Conservation (phyloP, 2,329 filamentous ascomycete species). For the Podosphaera leucotricha region DNA sequence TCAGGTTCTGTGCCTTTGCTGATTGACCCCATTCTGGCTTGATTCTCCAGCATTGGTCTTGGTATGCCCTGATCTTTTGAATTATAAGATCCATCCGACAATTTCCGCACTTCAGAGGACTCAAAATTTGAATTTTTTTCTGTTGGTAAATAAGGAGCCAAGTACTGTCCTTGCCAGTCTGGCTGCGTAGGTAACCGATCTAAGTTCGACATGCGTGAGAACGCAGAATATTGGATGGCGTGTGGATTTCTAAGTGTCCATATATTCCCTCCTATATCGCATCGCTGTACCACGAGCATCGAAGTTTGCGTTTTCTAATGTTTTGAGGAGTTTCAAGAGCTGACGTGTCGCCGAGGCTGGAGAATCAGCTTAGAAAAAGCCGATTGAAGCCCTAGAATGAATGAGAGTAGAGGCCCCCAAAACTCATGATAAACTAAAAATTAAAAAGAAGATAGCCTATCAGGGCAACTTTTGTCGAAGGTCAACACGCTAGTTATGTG, state of each 20-base stretch:
- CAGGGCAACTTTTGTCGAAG: not conserved
- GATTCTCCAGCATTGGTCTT: constrained; percentile 11
- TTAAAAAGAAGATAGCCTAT: not conserved
- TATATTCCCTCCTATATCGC: constrained; percentile 17
- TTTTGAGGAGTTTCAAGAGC: not conserved
- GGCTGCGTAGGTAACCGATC: constrained; percentile 15
- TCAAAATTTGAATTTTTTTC: constrained; percentile 12
- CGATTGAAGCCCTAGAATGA: constrained; percentile 11
- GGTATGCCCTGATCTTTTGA: constrained; percentile 5
- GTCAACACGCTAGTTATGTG: not conserved
- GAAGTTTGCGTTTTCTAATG: constrained; percentile 10
- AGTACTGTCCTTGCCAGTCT: constrained; percentile 18
- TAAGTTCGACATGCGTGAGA: constrained; percentile 18
- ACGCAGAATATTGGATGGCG: constrained; percentile 14
- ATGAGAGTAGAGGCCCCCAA: constrained; percentile 13
- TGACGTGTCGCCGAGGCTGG: constrained; percentile 1
- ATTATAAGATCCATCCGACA: constrained; percentile 9
- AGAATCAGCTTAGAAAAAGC: constrained; percentile 2
- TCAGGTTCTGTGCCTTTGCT: constrained; percentile 9
- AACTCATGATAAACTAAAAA: not conserved
- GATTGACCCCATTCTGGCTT: constrained; percentile 13
- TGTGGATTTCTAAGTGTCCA: constrained; percentile 18
- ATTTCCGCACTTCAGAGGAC: constrained; percentile 11
- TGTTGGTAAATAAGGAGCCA: constrained; percentile 12
- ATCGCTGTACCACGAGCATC: constrained; percentile 18